These are phyloP conservation scores for Phialocephala sp. DNA, from an alignment of 2,329 filamentous ascomycete genomes.

Conservation along the genomic window DNA sequence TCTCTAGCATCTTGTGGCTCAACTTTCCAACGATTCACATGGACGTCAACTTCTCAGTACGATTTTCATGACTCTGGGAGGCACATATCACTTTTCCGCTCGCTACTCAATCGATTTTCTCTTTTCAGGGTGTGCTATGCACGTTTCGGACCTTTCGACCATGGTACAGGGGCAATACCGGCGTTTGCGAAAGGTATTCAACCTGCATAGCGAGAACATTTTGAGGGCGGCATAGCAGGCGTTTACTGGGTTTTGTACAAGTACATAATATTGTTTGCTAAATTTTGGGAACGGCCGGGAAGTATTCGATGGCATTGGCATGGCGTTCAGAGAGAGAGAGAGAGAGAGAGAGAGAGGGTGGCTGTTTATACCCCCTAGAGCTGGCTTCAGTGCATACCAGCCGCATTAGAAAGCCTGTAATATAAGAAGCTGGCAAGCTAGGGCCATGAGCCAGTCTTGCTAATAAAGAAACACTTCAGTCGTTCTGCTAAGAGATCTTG, in stretches of 20 bases:
- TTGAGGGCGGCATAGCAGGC: neutral
- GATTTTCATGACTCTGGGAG: neutral
- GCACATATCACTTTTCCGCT: neutral
- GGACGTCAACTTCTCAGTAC: neutral
- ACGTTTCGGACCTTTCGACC: neutral
- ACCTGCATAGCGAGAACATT: neutral
- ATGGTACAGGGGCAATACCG: neutral
- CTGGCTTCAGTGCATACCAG: neutral
- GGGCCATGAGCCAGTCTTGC: neutral
- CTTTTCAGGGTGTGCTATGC: neutral
- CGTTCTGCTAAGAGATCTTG: neutral
- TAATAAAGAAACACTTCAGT: neutral
- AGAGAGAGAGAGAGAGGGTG: neutral
- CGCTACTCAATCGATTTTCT: neutral
- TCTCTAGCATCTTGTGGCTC: neutral
- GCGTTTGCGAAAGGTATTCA: neutral
- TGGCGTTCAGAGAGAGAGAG: neutral
- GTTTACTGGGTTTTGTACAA: neutral
- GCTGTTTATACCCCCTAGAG: conserved; percentile 4
- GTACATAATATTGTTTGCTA: neutral
- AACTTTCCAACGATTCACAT: neutral
- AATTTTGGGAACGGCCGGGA: neutral
- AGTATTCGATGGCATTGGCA: neutral
- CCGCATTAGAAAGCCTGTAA: neutral
- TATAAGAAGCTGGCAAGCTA: neutral